These are phyloP conservation scores for Xylaria nigripes DNA, from an alignment of 495 filamentous ascomycete genomes.

Conservation along the genomic window DNA sequence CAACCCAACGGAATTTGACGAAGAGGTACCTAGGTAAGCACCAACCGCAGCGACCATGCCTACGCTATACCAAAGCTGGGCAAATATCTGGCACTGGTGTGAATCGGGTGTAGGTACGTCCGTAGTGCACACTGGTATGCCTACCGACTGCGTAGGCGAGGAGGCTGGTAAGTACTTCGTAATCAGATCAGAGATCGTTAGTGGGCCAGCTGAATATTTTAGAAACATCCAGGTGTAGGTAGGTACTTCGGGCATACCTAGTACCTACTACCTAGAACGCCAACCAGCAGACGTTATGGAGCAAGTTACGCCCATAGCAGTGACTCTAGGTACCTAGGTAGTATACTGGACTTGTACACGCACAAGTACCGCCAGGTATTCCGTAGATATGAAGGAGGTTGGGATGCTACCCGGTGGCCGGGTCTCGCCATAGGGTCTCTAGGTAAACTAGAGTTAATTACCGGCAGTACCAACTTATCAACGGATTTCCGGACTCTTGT, in stretches of 20 bases:
- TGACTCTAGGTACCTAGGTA: neutral
- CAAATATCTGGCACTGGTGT: no score
- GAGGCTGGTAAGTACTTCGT: neutral
- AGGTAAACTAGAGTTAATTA: no score
- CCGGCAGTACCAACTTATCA: no score
- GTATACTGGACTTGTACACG: no score
- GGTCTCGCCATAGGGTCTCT: no score
- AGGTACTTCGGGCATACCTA: no score
- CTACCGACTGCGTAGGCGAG: neutral
- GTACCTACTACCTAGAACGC: neutral
- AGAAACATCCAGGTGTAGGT: no score
- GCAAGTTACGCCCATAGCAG: neutral
- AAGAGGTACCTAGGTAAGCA: slow-evolving; percentile 19
- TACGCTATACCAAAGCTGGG: neutral
- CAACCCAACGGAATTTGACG: slow-evolving; percentile 19
- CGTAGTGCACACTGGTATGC: neutral
- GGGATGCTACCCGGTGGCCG: no score
- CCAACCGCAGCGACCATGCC: neutral
- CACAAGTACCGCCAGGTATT: no score
- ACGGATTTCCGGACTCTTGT: no score
- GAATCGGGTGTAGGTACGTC: no score
- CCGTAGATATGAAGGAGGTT: no score
- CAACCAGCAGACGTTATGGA: neutral
- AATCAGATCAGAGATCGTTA: neutral
- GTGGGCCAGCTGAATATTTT: neutral